Evolutionary conservation across 305 asterid species (phyloP), one percentile per base, ranked within the genome.

Genomic region (Plantago coronopus): DNA sequence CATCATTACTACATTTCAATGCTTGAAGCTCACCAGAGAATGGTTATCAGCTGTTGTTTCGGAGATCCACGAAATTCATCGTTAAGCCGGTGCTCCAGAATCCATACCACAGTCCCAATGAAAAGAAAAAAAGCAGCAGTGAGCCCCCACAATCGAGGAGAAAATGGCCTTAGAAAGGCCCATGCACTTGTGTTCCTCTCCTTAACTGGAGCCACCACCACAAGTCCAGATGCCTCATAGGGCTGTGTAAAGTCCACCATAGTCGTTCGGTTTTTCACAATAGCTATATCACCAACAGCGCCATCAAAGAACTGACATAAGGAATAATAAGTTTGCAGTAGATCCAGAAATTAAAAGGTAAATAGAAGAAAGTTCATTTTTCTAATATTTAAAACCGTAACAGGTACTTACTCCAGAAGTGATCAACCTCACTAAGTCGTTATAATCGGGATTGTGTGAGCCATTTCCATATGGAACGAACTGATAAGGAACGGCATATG

Each of bases 211-310:
- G 82, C 86, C 50, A 84, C 89, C 53, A 84, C 82, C 70, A 84
- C 85, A 59, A 84, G 89, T 47, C 89, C 93, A 7, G 89, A 80
- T 22, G 79, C 76, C 40, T 82, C 78, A 50, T 69, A 84, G 5
- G 93, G 89, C 74, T 79, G 89, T 19, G 93, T 82, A 48, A 84
- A 84, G 61, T 84, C 93, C 59, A 82, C 89, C 16, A 68, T 20
- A 54, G 67, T 79, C 5, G 88, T 82, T 31, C 89, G 77, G 21
- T 72, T 76, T 1, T 78, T 82, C 22, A 76, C 78, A 44, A 79
- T 84, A 4, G 84, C 76, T 55, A 84, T 54, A 65, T 84, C 93
- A 4, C 93, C 93, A 21, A 84, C 88, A 62, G 66, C 93, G 4
- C 80, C 93, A 40, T 84, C 89, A 69, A 79, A 76, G 25, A 40